These are phyloP conservation scores for Eurotiales sp. DNA, from an alignment of 2,329 filamentous ascomycete species.

Conservation along the genomic window DNA sequence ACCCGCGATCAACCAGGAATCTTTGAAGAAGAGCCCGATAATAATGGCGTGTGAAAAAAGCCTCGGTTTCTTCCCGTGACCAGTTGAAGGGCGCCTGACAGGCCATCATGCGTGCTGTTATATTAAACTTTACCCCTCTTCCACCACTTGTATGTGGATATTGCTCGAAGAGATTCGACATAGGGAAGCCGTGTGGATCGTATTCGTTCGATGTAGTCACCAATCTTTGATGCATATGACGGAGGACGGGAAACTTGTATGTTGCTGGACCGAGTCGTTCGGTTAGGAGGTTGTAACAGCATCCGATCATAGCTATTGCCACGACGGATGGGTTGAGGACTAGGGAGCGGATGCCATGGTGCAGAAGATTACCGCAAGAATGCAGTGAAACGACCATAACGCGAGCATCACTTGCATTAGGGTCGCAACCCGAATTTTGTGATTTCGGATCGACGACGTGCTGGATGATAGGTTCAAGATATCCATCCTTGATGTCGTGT, in stretches of 20 bases:
- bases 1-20: slow-evolving; percentile 81
- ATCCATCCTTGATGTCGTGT: slow-evolving; percentile 42
- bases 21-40: slow-evolving; percentile 86
- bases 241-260: slow-evolving; percentile 75
- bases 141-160: slow-evolving; percentile 51
- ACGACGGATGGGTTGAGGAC: slow-evolving; percentile 77
- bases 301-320: slow-evolving; percentile 93
- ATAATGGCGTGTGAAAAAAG: slow-evolving; percentile 90
- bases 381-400: slow-evolving; percentile 93
- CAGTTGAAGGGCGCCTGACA: slow-evolving; percentile 94
- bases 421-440: background rate
- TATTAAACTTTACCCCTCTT: slow-evolving; percentile 76
- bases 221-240: slow-evolving; percentile 69
- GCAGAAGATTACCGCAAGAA: slow-evolving; percentile 95
- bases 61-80: slow-evolving; percentile 73
- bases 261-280: slow-evolving; percentile 83
- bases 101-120: slow-evolving; percentile 97
- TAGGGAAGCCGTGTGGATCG: slow-evolving; percentile 90
- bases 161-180: slow-evolving; percentile 67
- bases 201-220: slow-evolving; percentile 64
- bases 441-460: slow-evolving; percentile 30
- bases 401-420: slow-evolving; percentile 19
- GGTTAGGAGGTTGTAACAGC: slow-evolving; percentile 95
- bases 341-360: slow-evolving; percentile 85
- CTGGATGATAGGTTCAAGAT: slow-evolving; percentile 37